Base-by-base conservation (phyloP, 1,139 yeast species). In the Hyphopichia burtonii region DNA sequence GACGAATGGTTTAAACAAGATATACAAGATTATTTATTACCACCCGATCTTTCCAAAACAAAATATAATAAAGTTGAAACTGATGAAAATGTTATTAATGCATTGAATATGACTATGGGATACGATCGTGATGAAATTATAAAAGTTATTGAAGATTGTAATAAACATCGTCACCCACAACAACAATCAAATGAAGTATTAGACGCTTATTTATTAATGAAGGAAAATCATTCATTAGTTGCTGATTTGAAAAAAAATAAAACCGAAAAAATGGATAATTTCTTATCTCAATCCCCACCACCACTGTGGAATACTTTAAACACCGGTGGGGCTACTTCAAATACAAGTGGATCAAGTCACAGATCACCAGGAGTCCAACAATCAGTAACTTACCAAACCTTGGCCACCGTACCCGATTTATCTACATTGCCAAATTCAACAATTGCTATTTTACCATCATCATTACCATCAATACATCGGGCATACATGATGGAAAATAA, bases 1-100 rank as follows among this genome's bases (percentile, higher is more conserved):
- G 97, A 93, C 60, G 93, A 88, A 49, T 93, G 99, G 99, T 93
- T 93, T 67, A 84, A 82, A 53, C 82, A 82, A 11, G 90, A 82
- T 43, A 77, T 94, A 49, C 90, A 93, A 36, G 91, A 85, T 18
- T 89, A 91, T 58, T 75, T 93, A 51, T 70, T 86, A 46, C 94
- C 96, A 2, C 86, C 84, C 37, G 84, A 80, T 49, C 66, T 72
- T 46, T 68, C 78, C 49, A 69, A 68, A 49, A 58, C 61, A 17
- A 68, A 68, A 49, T 66, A 67, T 43, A 63, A 65, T 40, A 66
- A 70, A 48, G 69, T 70, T 35, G 79, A 74, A 28, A 72, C 88
- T 41, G 96, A 90, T 61, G 94, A 87, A 46, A 85, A 82, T 52
- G 86, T 90, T 16, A 86, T 93, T 18, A 72, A 76, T 38, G 91